These are phyloP conservation scores for Trichoderma polysporum DNA, from an alignment of 2,329 filamentous ascomycete species.

Conservation along the genomic window DNA sequence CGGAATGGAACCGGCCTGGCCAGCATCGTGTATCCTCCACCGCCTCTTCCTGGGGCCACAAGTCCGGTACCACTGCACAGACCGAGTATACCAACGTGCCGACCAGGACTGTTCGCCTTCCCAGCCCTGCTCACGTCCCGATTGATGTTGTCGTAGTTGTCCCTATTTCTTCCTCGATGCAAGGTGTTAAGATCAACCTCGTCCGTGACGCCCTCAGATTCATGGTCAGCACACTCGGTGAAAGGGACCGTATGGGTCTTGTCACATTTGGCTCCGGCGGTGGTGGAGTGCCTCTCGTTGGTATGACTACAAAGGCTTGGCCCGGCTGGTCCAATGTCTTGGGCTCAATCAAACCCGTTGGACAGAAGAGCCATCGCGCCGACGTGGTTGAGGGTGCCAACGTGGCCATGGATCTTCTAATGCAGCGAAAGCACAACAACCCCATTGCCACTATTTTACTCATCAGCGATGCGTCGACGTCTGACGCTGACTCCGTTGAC, in stretches of 20 bases:
- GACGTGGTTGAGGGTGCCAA: conserved; percentile 98
- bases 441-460: conserved; percentile 92
- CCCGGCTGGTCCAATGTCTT: conserved; percentile 85
- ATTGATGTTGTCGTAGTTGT: conserved; percentile 96
- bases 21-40: conserved; percentile 76
- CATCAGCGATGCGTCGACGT: conserved; percentile 95
- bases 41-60: conserved; percentile 76
- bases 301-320: conserved; percentile 97
- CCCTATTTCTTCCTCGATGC: conserved; percentile 97
- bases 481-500: conserved; percentile 91
- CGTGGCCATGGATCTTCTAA: conserved; percentile 95
- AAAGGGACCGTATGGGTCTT: conserved; percentile 92
- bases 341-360: conserved; percentile 84
- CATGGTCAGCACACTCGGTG: conserved; percentile 83
- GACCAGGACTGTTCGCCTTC: conserved; percentile 41
- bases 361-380: conserved; percentile 92
- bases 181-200: conserved; percentile 96
- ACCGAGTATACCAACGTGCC: conserved; percentile 87
- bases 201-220: conserved; percentile 90
- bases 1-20: conserved; percentile 67
- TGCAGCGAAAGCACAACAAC: conserved; percentile 96
- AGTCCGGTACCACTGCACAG: conserved; percentile 82
- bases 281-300: conserved; percentile 91
- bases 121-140: conserved; percentile 73
- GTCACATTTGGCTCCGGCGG: conserved; percentile 96